Percentiles rank a stretch among this genome's conserved stretches.
Evolutionary conservation across 495 filamentous ascomycete species (phyloP).

Genomic region (Chaetomidium leptoderma): DNA sequence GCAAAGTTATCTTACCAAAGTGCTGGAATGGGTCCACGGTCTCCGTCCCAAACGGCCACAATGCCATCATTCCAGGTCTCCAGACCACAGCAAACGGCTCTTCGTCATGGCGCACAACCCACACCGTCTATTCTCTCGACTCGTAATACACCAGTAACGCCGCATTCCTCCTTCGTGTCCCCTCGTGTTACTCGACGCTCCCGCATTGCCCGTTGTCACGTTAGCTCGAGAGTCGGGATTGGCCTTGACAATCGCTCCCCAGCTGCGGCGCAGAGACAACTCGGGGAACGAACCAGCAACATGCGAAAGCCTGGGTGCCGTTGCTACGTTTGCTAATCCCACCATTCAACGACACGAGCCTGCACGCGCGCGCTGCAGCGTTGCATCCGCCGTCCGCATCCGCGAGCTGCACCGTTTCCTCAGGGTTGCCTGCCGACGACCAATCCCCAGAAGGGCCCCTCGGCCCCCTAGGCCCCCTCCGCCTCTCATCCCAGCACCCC

Average conservation of each 20-base stretch:
- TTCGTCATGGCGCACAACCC: too few relatives aligned
- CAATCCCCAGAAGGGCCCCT: not conserved
- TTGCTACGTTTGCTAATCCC: conserved; percentile 8
- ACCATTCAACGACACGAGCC: not conserved
- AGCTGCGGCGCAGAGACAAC: conserved; percentile 7
- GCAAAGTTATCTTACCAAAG: too few relatives aligned
- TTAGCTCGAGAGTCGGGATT: not conserved
- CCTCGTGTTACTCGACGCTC: not conserved
- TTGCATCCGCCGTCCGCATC: conserved; percentile 14
- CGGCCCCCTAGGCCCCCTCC: not conserved
- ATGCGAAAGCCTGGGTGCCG: not conserved
- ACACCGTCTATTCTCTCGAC: too few relatives aligned
- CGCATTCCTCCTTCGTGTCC: too few relatives aligned
- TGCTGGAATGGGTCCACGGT: too few relatives aligned
- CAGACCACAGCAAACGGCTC: too few relatives aligned
- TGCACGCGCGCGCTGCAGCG: conserved; percentile 11
- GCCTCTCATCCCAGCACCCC: not conserved
- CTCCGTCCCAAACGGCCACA: too few relatives aligned
- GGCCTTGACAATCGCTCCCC: not conserved
- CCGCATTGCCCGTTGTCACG: not conserved
- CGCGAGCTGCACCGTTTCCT: conserved; percentile 3
- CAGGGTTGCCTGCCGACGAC: not conserved
- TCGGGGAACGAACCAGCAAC: not conserved
- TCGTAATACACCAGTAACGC: too few relatives aligned
- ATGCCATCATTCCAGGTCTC: too few relatives aligned